phyloP scores from a whole-genome alignment of 208 protist genomes.

The Phytomonas francai region DNA sequence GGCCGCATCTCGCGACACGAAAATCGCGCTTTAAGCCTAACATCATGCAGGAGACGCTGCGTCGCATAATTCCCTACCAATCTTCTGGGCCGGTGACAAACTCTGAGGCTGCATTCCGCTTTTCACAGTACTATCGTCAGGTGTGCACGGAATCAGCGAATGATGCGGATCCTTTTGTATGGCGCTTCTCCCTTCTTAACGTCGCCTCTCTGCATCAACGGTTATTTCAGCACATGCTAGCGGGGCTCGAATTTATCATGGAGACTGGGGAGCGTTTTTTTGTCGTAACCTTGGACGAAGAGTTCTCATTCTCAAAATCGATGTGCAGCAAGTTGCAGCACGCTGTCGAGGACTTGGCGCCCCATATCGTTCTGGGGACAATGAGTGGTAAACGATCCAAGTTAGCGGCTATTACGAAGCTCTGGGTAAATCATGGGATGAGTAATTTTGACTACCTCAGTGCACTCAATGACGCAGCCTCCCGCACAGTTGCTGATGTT shows the following conservation, averaged over 20 bases:
- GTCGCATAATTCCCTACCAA: constrained; percentile 30
- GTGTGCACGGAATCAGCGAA: constrained; percentile 35
- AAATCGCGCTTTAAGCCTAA: constrained; percentile 25
- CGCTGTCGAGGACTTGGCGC: constrained; percentile 22
- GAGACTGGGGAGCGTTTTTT: constrained; percentile 50
- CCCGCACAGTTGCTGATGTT: constrained; percentile 83
- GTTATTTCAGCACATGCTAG: constrained; percentile 57
- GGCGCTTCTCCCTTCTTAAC: constrained; percentile 38
- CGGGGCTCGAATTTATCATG: constrained; percentile 52
- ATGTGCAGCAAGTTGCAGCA: constrained; percentile 25
- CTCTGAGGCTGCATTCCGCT: constrained; percentile 42
- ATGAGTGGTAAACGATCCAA: constrained; percentile 26
- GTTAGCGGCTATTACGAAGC: constrained; percentile 23
- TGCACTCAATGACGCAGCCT: constrained; percentile 85
- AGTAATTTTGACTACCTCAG: constrained; percentile 90
- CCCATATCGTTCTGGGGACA: constrained; percentile 27
- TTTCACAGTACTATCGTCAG: constrained; percentile 74
- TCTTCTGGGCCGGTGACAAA: constrained; percentile 13
- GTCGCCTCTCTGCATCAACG: constrained; percentile 45
- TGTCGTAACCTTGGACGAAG: constrained; percentile 53
- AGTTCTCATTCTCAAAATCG: constrained; percentile 51
- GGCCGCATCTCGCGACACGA: constrained; percentile 34
- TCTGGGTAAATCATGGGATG: constrained; percentile 77
- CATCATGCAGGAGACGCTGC: constrained; percentile 32
- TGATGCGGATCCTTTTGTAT: constrained; percentile 38